A percentile compares a stretch with the other conserved stretches of the same genome.
phyloP scores from a whole-genome alignment of 345 rosid genomes.

The Linum trigynum region DNA sequence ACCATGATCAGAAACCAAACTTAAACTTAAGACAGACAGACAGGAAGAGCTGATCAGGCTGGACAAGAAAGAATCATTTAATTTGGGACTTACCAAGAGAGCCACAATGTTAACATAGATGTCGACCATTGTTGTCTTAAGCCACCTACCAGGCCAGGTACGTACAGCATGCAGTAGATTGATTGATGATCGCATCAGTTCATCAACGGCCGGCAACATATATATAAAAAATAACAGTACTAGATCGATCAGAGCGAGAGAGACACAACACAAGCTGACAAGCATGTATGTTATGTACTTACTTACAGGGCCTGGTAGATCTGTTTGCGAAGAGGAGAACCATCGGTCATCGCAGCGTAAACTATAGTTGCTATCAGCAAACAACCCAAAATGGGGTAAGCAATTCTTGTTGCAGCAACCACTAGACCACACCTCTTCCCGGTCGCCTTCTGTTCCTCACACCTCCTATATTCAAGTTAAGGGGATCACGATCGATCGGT shows the following conservation, averaged over 20 bases:
- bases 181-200: too few species aligned
- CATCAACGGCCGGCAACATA: too few species aligned
- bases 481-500: too few species aligned
- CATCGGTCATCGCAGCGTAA: conserved; percentile 56
- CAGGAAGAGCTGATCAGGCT: too few species aligned
- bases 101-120: conserved; percentile 59
- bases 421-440: conserved; percentile 41
- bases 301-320: too few species aligned
- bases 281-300: too few species aligned
- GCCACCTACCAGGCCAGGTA: conserved; percentile 63
- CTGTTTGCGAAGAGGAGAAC: conserved; percentile 80
- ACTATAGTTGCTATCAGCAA: conserved; percentile 65
- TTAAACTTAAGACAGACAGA: too few species aligned
- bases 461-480: too few species aligned
- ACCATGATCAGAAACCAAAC: conserved; percentile 8
- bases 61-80: too few species aligned
- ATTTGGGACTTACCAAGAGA: conserved; percentile 67
- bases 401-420: conserved; percentile 42
- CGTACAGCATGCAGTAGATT: not conserved
- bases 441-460: conserved; percentile 26
- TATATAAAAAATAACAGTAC: too few species aligned
- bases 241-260: too few species aligned
- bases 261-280: too few species aligned
- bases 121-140: conserved; percentile 54
- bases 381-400: conserved; percentile 52